phyloP scores from a whole-genome alignment of 305 asterid genomes.

The Fraxinus latifolia region DNA sequence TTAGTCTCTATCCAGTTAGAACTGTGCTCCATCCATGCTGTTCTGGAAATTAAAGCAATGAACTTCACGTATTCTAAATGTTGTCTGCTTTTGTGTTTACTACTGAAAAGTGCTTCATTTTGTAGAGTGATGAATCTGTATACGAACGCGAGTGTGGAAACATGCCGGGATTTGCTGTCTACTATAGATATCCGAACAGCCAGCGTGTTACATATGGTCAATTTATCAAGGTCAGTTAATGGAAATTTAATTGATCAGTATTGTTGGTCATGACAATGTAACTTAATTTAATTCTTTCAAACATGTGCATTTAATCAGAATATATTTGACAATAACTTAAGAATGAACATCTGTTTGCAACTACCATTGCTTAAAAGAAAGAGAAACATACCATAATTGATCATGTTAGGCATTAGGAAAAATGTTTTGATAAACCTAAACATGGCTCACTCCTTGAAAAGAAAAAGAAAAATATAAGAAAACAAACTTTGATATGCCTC shows the following conservation, averaged over 20 bases:
- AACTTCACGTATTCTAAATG: conserved; percentile 3
- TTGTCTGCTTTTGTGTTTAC: conserved; percentile 12
- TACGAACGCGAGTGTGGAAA: conserved; percentile 98
- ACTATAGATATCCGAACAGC: conserved; percentile 95
- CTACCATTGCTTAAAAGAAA: background rate
- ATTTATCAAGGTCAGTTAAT: conserved; percentile 77
- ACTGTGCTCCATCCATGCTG: background rate
- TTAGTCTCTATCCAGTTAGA: background rate
- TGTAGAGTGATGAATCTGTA: conserved; percentile 82
- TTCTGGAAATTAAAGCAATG: background rate
- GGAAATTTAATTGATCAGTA: conserved; percentile 11
- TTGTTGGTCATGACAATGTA: conserved; percentile 5
- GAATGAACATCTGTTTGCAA: background rate
- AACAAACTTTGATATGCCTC: background rate
- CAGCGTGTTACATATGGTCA: conserved; percentile 95
- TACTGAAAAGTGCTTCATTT: conserved; percentile 21
- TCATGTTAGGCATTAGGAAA: background rate
- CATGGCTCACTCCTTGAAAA: background rate
- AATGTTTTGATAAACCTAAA: background rate
- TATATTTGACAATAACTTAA: background rate
- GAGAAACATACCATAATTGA: background rate
- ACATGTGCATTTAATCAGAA: background rate
- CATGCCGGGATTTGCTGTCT: conserved; percentile 99
- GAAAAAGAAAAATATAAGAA: background rate
- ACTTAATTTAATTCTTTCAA: background rate